Percentiles rank a stretch among this genome's conserved stretches.
phyloP scores from a whole-genome alignment of 768 basidiomycete species.

The Termitomyces sp. region DNA sequence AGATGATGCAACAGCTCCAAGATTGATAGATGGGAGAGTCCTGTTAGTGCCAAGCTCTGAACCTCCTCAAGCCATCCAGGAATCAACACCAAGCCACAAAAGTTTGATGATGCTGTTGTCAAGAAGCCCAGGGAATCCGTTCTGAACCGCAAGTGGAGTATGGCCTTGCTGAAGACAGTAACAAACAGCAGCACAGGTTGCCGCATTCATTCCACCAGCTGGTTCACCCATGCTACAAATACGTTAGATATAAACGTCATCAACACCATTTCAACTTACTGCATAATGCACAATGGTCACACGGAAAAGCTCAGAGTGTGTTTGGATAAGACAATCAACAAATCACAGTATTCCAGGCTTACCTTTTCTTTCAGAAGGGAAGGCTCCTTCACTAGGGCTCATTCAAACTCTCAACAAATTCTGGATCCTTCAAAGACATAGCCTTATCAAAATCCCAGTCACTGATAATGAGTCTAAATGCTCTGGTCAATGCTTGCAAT shows the following conservation, averaged over 20 bases:
- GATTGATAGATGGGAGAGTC: slow-evolving; percentile 75
- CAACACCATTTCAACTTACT: slow-evolving; percentile 44
- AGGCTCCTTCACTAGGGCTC: slow-evolving; percentile 50
- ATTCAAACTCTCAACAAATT: slow-evolving; percentile 81
- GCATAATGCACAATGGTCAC: slow-evolving; percentile 81
- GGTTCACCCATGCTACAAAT: slow-evolving; percentile 82
- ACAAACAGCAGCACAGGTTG: slow-evolving; percentile 89
- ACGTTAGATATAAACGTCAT: background rate
- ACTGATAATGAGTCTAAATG: slow-evolving; percentile 88
- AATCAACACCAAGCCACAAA: slow-evolving; percentile 95
- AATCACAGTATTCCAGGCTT: slow-evolving; percentile 2
- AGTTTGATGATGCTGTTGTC: slow-evolving; percentile 84
- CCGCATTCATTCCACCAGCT: slow-evolving; percentile 98
- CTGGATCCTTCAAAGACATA: slow-evolving; percentile 84
- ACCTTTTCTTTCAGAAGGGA: slow-evolving; percentile 50
- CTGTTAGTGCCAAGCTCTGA: slow-evolving; percentile 98
- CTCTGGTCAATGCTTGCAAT: slow-evolving; percentile 95
- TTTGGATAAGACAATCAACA: slow-evolving; percentile 5
- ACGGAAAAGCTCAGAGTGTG: slow-evolving; percentile 55
- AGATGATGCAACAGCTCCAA: slow-evolving; percentile 84
- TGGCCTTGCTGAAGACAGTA: slow-evolving; percentile 94
- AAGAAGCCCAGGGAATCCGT: slow-evolving; percentile 92
- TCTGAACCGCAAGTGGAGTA: slow-evolving; percentile 84
- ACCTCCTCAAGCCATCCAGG: slow-evolving; percentile 94
- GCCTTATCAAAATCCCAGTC: slow-evolving; percentile 83